Evolutionary conservation across 495 filamentous ascomycete species (phyloP).

Genomic region (Penicillium waksmanii): DNA sequence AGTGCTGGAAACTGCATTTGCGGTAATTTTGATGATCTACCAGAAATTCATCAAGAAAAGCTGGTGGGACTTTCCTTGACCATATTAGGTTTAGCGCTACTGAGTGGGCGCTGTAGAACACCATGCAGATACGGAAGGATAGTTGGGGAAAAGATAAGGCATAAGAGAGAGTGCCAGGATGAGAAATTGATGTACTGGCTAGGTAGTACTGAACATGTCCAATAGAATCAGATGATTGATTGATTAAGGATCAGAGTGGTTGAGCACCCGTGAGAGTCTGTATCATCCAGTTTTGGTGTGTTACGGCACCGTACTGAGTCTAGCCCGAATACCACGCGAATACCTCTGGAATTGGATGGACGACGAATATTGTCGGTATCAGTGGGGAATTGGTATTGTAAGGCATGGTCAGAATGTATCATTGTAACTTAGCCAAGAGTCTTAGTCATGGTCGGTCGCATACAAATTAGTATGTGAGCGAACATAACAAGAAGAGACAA

Average conservation of each 20-base stretch:
- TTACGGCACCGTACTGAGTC: slow-evolving; percentile 9
- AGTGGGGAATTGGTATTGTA: too few species aligned
- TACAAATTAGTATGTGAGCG: too few species aligned
- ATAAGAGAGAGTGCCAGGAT: neutral
- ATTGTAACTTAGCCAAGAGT: too few species aligned
- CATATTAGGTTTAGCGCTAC: neutral
- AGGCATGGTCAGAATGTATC: too few species aligned
- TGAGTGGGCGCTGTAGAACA: too few species aligned
- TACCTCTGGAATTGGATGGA: slow-evolving; percentile 17
- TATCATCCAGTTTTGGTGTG: neutral
- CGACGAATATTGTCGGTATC: too few species aligned
- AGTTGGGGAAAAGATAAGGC: too few species aligned
- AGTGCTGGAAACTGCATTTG: neutral
- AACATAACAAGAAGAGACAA: too few species aligned
- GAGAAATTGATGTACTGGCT: slow-evolving; percentile 2
- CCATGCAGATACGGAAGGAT: too few species aligned
- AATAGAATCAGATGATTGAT: slow-evolving; percentile 5
- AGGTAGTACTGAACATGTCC: slow-evolving; percentile 2
- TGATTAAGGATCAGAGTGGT: neutral
- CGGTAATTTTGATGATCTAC: neutral
- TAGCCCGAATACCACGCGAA: slow-evolving; percentile 15
- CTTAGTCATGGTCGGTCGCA: too few species aligned
- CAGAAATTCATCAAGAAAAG: neutral
- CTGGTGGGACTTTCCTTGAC: neutral
- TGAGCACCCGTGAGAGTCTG: neutral